Conservation (phyloP, 148 eudicot species). For the Diospyros lotus region DNA sequence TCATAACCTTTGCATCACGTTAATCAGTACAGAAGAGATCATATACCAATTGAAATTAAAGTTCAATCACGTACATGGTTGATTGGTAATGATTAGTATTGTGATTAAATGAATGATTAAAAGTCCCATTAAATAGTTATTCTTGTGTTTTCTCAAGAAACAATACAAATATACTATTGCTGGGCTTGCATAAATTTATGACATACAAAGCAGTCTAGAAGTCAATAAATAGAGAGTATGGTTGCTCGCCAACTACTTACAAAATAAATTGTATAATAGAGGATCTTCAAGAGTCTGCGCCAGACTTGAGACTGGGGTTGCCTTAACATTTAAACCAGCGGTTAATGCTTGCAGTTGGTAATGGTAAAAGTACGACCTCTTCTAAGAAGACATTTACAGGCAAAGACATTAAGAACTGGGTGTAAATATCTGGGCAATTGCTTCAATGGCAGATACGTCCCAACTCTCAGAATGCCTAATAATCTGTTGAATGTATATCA, state of each 20-base stretch:
- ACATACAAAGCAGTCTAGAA: no score
- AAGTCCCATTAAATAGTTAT: no score
- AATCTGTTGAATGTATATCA: constrained; percentile 41
- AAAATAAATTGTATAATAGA: background rate
- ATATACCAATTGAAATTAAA: no score
- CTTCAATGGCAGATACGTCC: constrained; percentile 85
- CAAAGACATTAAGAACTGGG: constrained; percentile 32
- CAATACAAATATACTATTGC: no score
- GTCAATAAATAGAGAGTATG: background rate
- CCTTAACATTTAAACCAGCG: constrained; percentile 2
- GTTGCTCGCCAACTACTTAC: constrained; percentile 1
- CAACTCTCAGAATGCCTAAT: constrained; percentile 81
- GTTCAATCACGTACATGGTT: no score
- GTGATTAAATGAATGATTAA: no score
- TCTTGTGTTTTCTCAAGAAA: no score
- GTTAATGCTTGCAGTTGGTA: constrained; percentile 8
- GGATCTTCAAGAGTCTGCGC: background rate
- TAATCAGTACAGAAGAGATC: no score
- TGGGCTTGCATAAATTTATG: no score
- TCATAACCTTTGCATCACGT: no score
- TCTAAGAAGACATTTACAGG: constrained; percentile 17
- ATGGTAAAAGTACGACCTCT: background rate
- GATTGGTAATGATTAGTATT: no score
- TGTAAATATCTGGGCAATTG: constrained; percentile 83
- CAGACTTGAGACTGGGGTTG: no score